Evolutionary conservation across 2,329 filamentous ascomycete species (phyloP).

Genomic region (Malbranchea cinnamomea): DNA sequence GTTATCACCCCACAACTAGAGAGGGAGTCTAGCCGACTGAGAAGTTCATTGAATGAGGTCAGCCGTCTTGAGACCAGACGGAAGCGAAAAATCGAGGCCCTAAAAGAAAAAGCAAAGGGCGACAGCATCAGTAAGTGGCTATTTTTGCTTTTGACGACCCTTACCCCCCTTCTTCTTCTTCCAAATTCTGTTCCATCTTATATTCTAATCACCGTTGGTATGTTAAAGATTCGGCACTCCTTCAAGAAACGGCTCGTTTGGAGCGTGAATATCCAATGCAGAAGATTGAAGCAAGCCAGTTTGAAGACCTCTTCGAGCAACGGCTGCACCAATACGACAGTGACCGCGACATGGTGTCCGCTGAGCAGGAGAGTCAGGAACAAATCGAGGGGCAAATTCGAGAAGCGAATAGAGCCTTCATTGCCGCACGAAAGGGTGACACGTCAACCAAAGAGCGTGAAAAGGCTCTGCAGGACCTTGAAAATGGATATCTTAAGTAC

Average conservation of each 20-base stretch:
- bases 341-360: conserved; percentile 55
- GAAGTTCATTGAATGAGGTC: conserved; percentile 72
- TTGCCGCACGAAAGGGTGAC: conserved; percentile 54
- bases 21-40: conserved; percentile 58
- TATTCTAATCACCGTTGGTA: background rate
- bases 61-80: conserved; percentile 67
- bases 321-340: conserved; percentile 68
- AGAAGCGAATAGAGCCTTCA: conserved; percentile 65
- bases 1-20: conserved; percentile 70
- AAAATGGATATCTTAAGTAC: conserved; percentile 89
- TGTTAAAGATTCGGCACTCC: conserved; percentile 50
- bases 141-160: background rate
- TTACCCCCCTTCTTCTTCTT: conserved; percentile 1
- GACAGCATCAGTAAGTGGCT: conserved; percentile 62
- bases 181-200: background rate
- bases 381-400: conserved; percentile 53
- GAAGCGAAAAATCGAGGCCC: conserved; percentile 59
- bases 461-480: conserved; percentile 69
- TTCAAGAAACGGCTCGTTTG: conserved; percentile 67
- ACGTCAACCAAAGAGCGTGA: conserved; percentile 60
- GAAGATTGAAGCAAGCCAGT: conserved; percentile 71
- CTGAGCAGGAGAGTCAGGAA: conserved; percentile 64
- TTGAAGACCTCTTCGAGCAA: conserved; percentile 79
- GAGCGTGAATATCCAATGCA: conserved; percentile 79
- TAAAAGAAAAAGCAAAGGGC: conserved; percentile 63